Percentiles rank a stretch among this genome's conserved stretches.
Conservation (phyloP, 495 filamentous ascomycete genomes). For the Annulohypoxylon nitens region DNA sequence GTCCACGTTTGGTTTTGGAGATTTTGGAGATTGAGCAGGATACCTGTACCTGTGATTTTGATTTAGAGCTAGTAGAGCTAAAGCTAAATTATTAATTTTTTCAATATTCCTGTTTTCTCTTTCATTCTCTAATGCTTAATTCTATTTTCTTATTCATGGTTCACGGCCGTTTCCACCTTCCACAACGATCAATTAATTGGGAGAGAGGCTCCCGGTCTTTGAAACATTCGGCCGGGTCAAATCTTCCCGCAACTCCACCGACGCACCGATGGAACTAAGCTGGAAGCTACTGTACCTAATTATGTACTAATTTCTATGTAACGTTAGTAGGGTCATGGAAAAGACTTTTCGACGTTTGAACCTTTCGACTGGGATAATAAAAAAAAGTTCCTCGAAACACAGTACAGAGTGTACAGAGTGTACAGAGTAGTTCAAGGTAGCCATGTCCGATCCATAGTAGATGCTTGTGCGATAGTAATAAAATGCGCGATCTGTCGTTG, state of each 20-base stretch:
- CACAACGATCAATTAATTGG: slow-evolving; percentile 44
- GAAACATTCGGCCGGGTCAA: slow-evolving; percentile 49
- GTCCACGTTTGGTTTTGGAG: not conserved
- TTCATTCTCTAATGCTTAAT: slow-evolving; percentile 14
- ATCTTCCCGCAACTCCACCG: slow-evolving; percentile 48
- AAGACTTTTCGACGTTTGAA: not conserved
- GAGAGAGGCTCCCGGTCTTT: slow-evolving; percentile 44
- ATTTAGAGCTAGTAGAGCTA: not conserved
- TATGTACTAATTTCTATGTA: slow-evolving; percentile 18
- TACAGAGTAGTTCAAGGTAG: slow-evolving; percentile 8
- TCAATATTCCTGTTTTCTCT: too few species aligned
- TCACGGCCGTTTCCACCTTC: slow-evolving; percentile 37
- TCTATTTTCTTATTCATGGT: slow-evolving; percentile 35
- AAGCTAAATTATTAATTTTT: slow-evolving; percentile 1
- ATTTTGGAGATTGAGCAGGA: not conserved
- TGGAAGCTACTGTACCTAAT: slow-evolving; percentile 17
- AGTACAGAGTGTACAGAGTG: not conserved
- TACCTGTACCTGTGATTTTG: not conserved
- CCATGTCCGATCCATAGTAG: slow-evolving; percentile 22
- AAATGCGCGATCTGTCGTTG: slow-evolving; percentile 27
- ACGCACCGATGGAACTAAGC: slow-evolving; percentile 37
- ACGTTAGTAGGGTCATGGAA: slow-evolving; percentile 3
- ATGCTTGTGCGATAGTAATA: slow-evolving; percentile 27
- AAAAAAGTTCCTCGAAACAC: slow-evolving; percentile 19
- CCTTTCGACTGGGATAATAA: slow-evolving; percentile 21